A percentile compares a stretch with the other conserved stretches of the same genome.
phyloP scores from a whole-genome alignment of 345 rosid species.

The Brassica rapa region DNA sequence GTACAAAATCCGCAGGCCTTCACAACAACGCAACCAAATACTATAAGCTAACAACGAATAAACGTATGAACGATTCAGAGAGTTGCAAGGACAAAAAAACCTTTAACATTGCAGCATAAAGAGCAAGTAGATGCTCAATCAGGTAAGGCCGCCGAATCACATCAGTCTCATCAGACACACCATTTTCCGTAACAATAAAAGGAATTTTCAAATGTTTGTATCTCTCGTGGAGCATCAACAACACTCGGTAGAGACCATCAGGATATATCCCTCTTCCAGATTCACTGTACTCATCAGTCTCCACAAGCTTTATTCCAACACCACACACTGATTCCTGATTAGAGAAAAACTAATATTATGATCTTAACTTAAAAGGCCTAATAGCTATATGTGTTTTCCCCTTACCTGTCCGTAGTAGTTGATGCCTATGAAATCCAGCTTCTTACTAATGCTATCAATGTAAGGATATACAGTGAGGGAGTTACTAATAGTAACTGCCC shows the following conservation, averaged over 20 bases:
- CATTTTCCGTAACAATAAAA: slow-evolving; percentile 83
- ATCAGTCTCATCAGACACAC: slow-evolving; percentile 86
- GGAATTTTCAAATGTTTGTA: slow-evolving; percentile 78
- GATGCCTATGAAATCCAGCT: slow-evolving; percentile 87
- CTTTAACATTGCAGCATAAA: slow-evolving; percentile 80
- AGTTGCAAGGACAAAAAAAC: slow-evolving; percentile 44
- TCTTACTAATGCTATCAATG: slow-evolving; percentile 66
- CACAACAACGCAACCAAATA: no score
- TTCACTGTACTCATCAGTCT: slow-evolving; percentile 95
- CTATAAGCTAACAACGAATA: no score
- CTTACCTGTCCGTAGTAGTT: slow-evolving; percentile 95
- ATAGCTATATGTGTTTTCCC: background rate
- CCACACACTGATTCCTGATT: slow-evolving; percentile 84
- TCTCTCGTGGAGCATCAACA: slow-evolving; percentile 79
- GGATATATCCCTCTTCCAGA: slow-evolving; percentile 98
- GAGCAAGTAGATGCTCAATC: slow-evolving; percentile 84
- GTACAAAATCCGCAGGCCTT: no score
- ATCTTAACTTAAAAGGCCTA: slow-evolving; percentile 4
- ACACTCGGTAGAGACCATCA: slow-evolving; percentile 79
- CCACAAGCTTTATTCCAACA: slow-evolving; percentile 79
- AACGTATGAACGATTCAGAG: slow-evolving; percentile 16
- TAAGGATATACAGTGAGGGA: slow-evolving; percentile 73
- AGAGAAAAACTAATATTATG: background rate
- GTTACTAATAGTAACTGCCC: slow-evolving; percentile 73
- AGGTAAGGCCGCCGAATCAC: slow-evolving; percentile 83